Conservation (phyloP, 441 rosid species). For the Populus hybrid region DNA sequence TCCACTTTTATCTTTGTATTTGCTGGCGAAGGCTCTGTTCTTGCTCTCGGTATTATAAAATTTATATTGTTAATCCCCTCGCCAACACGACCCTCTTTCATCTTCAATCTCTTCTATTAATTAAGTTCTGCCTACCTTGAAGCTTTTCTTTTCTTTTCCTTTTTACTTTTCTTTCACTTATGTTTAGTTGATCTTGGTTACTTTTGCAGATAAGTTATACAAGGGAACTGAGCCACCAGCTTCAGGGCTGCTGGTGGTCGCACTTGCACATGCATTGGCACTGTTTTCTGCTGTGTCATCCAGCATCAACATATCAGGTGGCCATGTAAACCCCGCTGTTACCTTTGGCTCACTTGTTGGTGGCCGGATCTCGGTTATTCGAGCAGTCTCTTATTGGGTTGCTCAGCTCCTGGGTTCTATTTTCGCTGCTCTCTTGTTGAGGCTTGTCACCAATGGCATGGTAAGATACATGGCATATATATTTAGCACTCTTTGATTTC, state of each 20-base stretch:
- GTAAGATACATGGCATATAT: conserved; percentile 5
- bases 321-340: conserved; percentile 28
- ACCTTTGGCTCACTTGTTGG: too few relatives aligned
- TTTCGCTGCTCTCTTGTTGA: conserved; percentile 44
- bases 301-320: conserved; percentile 67
- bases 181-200: not conserved
- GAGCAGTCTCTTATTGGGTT: conserved; percentile 7
- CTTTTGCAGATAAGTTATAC: conserved; percentile 50
- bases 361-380: too few relatives aligned
- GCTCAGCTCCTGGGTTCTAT: conserved; percentile 32
- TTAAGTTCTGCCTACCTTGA: too few relatives aligned
- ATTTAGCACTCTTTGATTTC: not conserved
- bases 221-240: conserved; percentile 39
- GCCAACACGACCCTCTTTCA: too few relatives aligned
- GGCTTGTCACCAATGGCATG: conserved; percentile 50
- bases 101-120: too few relatives aligned
- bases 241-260: conserved; percentile 48
- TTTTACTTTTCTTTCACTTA: not conserved
- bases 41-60: conserved; percentile 51
- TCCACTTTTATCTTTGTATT: conserved; percentile 78
- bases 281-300: conserved; percentile 66
- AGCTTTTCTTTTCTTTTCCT: not conserved
- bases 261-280: conserved; percentile 73
- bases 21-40: conserved; percentile 75
- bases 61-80: not conserved